phyloP scores from a whole-genome alignment of 495 filamentous ascomycete genomes.

The Friedmanniomyces endolithicus region DNA sequence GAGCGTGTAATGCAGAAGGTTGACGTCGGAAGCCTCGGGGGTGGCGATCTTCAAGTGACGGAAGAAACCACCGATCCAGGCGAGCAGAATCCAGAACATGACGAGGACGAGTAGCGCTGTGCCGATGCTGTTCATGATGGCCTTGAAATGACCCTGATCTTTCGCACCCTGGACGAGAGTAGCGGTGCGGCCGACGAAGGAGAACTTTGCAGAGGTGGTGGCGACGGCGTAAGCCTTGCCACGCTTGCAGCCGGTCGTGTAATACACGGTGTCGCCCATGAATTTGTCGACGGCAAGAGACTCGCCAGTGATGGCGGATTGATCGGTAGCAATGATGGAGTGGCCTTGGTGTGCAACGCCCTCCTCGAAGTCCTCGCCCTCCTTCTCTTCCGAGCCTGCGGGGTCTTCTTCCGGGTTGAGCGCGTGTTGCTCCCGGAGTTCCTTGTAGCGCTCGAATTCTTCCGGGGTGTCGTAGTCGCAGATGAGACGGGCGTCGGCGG shows the following conservation, averaged over 20 bases:
- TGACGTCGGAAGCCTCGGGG: slow-evolving; percentile 43
- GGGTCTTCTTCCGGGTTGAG: slow-evolving; percentile 45
- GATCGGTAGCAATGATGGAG: slow-evolving; percentile 54
- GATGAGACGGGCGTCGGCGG: slow-evolving; percentile 63
- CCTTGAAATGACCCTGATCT: slow-evolving; percentile 67
- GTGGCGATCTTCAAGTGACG: slow-evolving; percentile 56
- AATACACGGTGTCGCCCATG: slow-evolving; percentile 60
- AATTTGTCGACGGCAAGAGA: slow-evolving; percentile 69
- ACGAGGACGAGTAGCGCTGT: slow-evolving; percentile 54
- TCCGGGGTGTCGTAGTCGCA: slow-evolving; percentile 61
- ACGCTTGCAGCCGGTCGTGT: slow-evolving; percentile 69
- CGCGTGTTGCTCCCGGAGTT: slow-evolving; percentile 42
- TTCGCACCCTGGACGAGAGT: slow-evolving; percentile 57
- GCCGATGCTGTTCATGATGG: slow-evolving; percentile 71
- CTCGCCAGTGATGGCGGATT: slow-evolving; percentile 68
- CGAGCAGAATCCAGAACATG: slow-evolving; percentile 57
- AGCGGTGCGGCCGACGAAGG: slow-evolving; percentile 63
- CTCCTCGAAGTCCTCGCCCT: slow-evolving; percentile 21
- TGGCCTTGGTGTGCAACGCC: slow-evolving; percentile 41
- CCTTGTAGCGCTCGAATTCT: slow-evolving; percentile 58
- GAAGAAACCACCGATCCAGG: slow-evolving; percentile 70
- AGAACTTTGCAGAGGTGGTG: slow-evolving; percentile 49
- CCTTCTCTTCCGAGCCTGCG: slow-evolving; percentile 39
- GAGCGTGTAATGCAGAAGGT: slow-evolving; percentile 52
- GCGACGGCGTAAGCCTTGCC: slow-evolving; percentile 60